phyloP scores from a whole-genome alignment of 345 rosid species.

The Laguncularia racemosa region DNA sequence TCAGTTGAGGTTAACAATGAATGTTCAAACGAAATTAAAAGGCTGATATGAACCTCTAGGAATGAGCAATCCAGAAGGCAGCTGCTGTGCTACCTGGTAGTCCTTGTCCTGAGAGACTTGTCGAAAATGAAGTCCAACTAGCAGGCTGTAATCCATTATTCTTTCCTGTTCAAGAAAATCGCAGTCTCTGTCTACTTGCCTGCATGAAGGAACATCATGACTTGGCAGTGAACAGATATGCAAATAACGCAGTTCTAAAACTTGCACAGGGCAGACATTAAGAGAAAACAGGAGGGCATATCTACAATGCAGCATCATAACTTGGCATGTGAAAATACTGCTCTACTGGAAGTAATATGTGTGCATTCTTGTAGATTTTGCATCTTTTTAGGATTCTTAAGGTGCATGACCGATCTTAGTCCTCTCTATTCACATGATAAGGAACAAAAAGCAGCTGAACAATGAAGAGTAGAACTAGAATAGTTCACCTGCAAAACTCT shows the following conservation, averaged over 20 bases:
- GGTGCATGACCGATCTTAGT: too few relatives aligned
- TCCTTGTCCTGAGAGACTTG: conserved; percentile 38
- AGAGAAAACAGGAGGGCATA: too few relatives aligned
- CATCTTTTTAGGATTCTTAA: too few relatives aligned
- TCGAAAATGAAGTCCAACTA: conserved; percentile 83
- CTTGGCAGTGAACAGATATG: not conserved
- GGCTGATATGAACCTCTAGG: conserved; percentile 5
- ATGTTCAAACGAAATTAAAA: not conserved
- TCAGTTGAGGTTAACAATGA: not conserved
- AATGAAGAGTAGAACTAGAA: not conserved
- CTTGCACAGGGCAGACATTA: too few relatives aligned
- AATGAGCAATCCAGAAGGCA: not conserved
- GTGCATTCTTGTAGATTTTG: too few relatives aligned
- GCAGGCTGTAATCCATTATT: conserved; percentile 93
- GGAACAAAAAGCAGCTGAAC: not conserved
- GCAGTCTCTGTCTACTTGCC: conserved; percentile 94
- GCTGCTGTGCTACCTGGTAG: conserved; percentile 14
- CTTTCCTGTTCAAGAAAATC: conserved; percentile 92
- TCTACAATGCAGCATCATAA: too few relatives aligned
- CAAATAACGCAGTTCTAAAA: too few relatives aligned
- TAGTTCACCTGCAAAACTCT: conserved; percentile 77
- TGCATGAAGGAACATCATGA: conserved; percentile 21
- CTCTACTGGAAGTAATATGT: too few relatives aligned
- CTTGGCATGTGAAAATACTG: too few relatives aligned
- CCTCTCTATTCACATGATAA: not conserved